These are phyloP conservation scores for Leccinum variabile DNA, from an alignment of 1,284 basidiomycete species.

Conservation along the genomic window DNA sequence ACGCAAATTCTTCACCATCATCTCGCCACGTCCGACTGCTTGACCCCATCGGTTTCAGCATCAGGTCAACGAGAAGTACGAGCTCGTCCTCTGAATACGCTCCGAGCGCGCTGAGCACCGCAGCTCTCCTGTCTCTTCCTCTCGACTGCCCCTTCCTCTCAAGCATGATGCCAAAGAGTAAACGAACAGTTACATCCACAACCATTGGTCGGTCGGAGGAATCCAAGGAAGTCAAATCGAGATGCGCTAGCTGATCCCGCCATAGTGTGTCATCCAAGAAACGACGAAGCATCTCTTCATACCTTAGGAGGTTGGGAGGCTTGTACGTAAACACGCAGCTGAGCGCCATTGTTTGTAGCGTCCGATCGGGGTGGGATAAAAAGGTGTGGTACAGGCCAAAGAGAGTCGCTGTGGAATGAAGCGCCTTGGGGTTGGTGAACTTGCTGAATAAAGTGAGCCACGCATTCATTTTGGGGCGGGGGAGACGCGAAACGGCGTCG, in stretches of 20 bases:
- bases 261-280: conserved; percentile 87
- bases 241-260: conserved; percentile 81
- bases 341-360: conserved; percentile 77
- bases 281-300: conserved; percentile 66
- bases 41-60: conserved; percentile 77
- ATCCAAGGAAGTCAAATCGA: conserved; percentile 70
- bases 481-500: conserved; percentile 40
- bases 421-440: conserved; percentile 88
- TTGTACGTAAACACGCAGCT: conserved; percentile 87
- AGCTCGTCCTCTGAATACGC: conserved; percentile 78
- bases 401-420: conserved; percentile 71
- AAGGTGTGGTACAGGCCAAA: conserved; percentile 69
- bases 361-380: conserved; percentile 85
- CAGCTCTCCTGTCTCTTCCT: conserved; percentile 73
- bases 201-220: conserved; percentile 64
- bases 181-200: conserved; percentile 73
- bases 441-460: conserved; percentile 90
- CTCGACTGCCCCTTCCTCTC: conserved; percentile 74
- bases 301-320: conserved; percentile 61
- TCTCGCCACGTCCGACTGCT: conserved; percentile 30
- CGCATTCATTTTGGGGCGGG: conserved; percentile 58
- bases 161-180: conserved; percentile 90
- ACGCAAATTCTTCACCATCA: conserved; percentile 23
- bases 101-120: conserved; percentile 74
- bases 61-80: conserved; percentile 79